Conservation (phyloP, 148 eudicot species). For the Oxyria digyna region DNA sequence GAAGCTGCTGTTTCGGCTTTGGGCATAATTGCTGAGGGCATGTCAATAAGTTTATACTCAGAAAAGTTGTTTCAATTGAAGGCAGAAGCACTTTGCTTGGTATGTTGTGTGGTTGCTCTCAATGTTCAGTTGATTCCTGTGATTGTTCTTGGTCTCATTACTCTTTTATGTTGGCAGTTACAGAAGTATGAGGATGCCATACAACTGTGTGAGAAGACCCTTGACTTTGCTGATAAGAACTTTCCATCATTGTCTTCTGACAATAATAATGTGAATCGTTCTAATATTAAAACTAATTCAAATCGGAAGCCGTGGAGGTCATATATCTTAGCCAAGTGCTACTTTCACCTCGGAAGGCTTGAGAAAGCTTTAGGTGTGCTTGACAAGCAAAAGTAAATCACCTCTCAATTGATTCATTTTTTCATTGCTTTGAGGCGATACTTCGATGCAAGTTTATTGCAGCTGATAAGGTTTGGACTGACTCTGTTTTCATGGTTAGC, state of each 20-base stretch:
- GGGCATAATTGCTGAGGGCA: conserved; percentile 37
- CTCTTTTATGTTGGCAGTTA: conserved; percentile 30
- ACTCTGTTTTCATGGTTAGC: conserved; percentile 18
- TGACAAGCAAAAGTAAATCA: conserved; percentile 43
- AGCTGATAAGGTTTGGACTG: neutral
- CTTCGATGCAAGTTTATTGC: neutral
- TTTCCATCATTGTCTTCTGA: conserved; percentile 15
- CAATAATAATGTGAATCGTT: conserved; percentile 14
- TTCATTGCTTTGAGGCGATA: neutral
- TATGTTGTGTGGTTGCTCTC: conserved; percentile 19
- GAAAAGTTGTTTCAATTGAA: conserved; percentile 75
- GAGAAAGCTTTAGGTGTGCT: conserved; percentile 65
- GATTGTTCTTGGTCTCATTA: neutral
- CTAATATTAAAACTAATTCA: conserved; percentile 12
- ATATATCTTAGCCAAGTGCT: conserved; percentile 41
- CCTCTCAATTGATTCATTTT: neutral
- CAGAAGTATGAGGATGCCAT: conserved; percentile 66
- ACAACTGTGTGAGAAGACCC: conserved; percentile 62
- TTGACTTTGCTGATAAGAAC: conserved; percentile 61
- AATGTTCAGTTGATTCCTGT: conserved; percentile 2
- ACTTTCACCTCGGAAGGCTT: conserved; percentile 73
- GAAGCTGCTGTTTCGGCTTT: conserved; percentile 51
- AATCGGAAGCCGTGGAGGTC: conserved; percentile 51
- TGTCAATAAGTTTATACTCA: conserved; percentile 51
- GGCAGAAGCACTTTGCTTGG: conserved; percentile 73